Percentiles rank a stretch among this genome's conserved stretches.
These are phyloP conservation scores for Litsea cubeba DNA, from an alignment of 164 flowering plant species.

Conservation along the genomic window DNA sequence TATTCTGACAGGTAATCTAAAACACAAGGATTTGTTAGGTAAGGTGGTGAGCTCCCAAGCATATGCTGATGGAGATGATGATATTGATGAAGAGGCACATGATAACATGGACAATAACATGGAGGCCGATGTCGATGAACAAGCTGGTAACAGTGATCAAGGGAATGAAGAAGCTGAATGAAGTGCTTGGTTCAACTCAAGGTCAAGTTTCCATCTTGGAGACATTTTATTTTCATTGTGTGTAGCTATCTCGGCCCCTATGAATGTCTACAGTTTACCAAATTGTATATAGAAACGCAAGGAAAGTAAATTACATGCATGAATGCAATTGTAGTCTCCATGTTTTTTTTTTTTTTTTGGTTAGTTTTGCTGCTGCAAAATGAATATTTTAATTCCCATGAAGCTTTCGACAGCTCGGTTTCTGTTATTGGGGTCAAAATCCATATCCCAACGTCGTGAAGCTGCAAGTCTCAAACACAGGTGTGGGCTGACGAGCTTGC, in stretches of 20 bases:
- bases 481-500: too few relatives aligned
- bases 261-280: neutral
- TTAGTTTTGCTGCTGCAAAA: neutral
- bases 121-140: conserved; percentile 25
- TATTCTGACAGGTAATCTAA: conserved; percentile 57
- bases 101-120: conserved; percentile 2
- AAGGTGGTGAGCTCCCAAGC: conserved; percentile 82
- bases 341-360: too few relatives aligned
- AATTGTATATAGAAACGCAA: neutral
- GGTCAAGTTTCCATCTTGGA: neutral
- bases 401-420: too few relatives aligned
- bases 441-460: too few relatives aligned
- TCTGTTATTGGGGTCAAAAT: too few relatives aligned
- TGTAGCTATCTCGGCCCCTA: neutral
- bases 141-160: conserved; percentile 22
- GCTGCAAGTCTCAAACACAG: too few relatives aligned
- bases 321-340: neutral
- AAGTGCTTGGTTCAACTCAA: conserved; percentile 3
- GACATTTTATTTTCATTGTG: neutral
- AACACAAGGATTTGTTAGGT: conserved; percentile 76
- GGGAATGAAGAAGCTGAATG: conserved; percentile 20
- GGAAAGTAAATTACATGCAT: neutral
- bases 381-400: neutral
- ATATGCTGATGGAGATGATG: conserved; percentile 38
- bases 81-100: conserved; percentile 13